A percentile compares a stretch with the other conserved stretches of the same genome.
phyloP scores from a whole-genome alignment of 495 filamentous ascomycete species.

The Lophiostoma macrostomum region DNA sequence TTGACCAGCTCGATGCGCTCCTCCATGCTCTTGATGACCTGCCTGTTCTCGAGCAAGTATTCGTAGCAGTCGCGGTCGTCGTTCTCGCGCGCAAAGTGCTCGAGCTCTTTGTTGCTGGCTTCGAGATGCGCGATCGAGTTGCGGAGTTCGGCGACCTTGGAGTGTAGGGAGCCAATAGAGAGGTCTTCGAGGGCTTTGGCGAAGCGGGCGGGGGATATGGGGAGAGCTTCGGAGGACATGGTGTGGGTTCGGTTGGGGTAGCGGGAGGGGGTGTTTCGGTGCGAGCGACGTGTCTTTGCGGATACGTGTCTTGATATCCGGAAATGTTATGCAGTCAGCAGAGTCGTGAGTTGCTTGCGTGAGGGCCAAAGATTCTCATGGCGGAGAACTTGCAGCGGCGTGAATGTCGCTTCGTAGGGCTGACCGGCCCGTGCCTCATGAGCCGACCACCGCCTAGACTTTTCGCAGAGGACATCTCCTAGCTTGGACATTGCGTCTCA shows the following conservation, averaged over 20 bases:
- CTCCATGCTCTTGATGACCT: slow-evolving; percentile 69
- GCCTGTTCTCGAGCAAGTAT: slow-evolving; percentile 71
- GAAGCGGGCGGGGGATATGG: slow-evolving; percentile 63
- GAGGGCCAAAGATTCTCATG: no score
- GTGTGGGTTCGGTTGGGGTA: neutral
- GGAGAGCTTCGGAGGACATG: slow-evolving; percentile 51
- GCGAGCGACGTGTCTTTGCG: neutral
- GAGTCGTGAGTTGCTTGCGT: no score
- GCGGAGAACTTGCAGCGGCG: neutral
- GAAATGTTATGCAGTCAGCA: no score
- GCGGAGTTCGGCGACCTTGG: slow-evolving; percentile 76
- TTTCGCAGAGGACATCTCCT: neutral
- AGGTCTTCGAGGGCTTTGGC: slow-evolving; percentile 71
- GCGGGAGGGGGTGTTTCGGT: neutral
- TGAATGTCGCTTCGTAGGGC: neutral
- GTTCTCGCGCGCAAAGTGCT: slow-evolving; percentile 47
- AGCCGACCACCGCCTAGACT: slow-evolving; percentile 1
- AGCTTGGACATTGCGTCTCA: neutral
- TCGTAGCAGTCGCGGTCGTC: slow-evolving; percentile 66
- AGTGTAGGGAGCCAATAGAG: slow-evolving; percentile 65
- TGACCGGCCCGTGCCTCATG: slow-evolving; percentile 3
- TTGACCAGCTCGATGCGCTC: slow-evolving; percentile 66
- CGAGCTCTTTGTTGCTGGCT: slow-evolving; percentile 62
- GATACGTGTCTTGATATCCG: no score
- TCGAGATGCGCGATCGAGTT: slow-evolving; percentile 80